phyloP scores from a whole-genome alignment of 2,329 filamentous ascomycete species.

The Microdochium trichocladiopsis region DNA sequence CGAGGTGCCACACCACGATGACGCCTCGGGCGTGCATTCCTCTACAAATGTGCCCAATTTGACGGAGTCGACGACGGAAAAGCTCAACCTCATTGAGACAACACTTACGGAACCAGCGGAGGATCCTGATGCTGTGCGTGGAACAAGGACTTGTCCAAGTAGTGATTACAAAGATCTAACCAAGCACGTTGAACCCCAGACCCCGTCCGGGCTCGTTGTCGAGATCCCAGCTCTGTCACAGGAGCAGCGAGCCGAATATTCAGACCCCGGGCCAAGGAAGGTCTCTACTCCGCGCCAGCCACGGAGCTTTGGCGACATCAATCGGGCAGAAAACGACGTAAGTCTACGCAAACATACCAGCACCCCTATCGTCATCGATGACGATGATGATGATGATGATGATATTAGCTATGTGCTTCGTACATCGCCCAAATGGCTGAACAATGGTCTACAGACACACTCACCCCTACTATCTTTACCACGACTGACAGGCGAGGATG shows the following conservation, averaged over 20 bases:
- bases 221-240: slow-evolving; percentile 6
- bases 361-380: background rate
- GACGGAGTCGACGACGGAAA: too few relatives aligned
- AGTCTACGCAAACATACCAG: background rate
- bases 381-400: background rate
- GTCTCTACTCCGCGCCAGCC: background rate
- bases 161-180: background rate
- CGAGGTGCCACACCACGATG: background rate
- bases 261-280: background rate
- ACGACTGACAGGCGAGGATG: background rate
- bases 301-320: slow-evolving; percentile 11
- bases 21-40: background rate
- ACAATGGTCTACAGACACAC: background rate
- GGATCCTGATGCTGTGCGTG: background rate
- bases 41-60: too few relatives aligned
- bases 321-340: slow-evolving; percentile 2
- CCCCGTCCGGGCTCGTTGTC: slow-evolving; percentile 5
- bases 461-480: background rate
- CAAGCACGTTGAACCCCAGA: background rate
- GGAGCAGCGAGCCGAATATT: slow-evolving; percentile 6
- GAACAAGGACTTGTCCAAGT: background rate
- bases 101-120: background rate
- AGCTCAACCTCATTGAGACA: too few relatives aligned
- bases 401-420: slow-evolving; percentile 11
- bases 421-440: slow-evolving; percentile 12